phyloP scores from a whole-genome alignment of 148 eudicot species.

The Amaranthus hypochondriacus region DNA sequence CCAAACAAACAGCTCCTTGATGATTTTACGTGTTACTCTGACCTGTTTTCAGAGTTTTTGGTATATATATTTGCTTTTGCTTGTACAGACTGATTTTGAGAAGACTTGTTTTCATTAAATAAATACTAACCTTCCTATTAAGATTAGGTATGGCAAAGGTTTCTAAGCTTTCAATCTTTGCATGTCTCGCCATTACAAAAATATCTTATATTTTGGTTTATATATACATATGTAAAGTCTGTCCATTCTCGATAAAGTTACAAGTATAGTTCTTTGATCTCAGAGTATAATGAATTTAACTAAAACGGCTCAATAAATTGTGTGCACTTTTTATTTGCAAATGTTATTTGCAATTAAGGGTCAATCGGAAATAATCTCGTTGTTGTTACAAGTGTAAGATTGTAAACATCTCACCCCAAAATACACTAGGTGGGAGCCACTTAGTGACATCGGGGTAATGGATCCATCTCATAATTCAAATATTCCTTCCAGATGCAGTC shows the following conservation, averaged over 20 bases:
- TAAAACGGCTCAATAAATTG: too few species aligned
- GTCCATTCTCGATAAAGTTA: too few species aligned
- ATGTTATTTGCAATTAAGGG: too few species aligned
- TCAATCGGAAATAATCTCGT: too few species aligned
- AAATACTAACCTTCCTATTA: not conserved
- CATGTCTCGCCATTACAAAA: not conserved
- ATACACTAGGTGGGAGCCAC: too few species aligned
- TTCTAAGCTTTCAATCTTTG: not conserved
- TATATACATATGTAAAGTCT: too few species aligned
- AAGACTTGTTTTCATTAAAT: not conserved
- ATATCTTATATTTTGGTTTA: not conserved
- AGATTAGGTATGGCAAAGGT: not conserved
- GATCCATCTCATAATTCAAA: not conserved
- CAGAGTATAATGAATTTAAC: too few species aligned
- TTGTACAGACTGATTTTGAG: not conserved
- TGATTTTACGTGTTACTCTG: not conserved
- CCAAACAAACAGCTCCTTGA: not conserved
- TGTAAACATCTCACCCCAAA: too few species aligned
- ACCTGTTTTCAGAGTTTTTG: not conserved
- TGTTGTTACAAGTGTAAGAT: too few species aligned
- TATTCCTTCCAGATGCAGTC: constrained; percentile 60
- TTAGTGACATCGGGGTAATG: too few species aligned
- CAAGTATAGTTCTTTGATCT: too few species aligned
- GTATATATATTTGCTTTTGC: not conserved
- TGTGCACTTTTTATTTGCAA: too few species aligned